Evolutionary conservation across 345 rosid species (phyloP).

Genomic region (Kernera saxatilis): DNA sequence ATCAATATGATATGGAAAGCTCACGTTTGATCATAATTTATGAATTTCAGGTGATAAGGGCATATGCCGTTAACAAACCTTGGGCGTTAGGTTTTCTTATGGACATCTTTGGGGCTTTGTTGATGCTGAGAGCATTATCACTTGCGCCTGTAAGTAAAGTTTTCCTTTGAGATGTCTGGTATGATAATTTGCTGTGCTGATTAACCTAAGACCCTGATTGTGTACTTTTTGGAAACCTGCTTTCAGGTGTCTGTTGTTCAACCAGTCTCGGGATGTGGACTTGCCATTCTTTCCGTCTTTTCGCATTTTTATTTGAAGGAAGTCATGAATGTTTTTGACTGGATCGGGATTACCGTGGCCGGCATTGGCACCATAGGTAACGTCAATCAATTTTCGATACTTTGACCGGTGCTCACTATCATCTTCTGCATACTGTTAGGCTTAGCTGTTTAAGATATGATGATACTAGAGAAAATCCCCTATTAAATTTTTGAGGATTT

Average conservation of each 20-base stretch:
- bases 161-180: background rate
- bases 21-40: background rate
- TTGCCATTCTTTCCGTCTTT: constrained; percentile 83
- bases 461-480: background rate
- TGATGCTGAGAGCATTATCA: constrained; percentile 89
- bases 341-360: constrained; percentile 91
- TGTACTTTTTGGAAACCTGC: constrained; percentile 3
- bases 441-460: background rate
- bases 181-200: background rate
- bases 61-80: constrained; percentile 70
- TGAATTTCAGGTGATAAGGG: constrained; percentile 56
- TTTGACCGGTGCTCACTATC: background rate
- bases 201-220: background rate
- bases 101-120: constrained; percentile 87
- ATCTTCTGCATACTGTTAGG: background rate
- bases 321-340: constrained; percentile 86
- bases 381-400: constrained; percentile 17
- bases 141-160: constrained; percentile 72
- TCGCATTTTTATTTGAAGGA: constrained; percentile 95
- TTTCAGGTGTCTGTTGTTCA: constrained; percentile 90
- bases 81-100: constrained; percentile 84
- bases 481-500: background rate
- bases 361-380: constrained; percentile 98
- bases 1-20: background rate
- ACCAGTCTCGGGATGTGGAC: constrained; percentile 98